Base-by-base conservation (phyloP, 805 yeast species). In the Scheffersomyces stipitis region DNA sequence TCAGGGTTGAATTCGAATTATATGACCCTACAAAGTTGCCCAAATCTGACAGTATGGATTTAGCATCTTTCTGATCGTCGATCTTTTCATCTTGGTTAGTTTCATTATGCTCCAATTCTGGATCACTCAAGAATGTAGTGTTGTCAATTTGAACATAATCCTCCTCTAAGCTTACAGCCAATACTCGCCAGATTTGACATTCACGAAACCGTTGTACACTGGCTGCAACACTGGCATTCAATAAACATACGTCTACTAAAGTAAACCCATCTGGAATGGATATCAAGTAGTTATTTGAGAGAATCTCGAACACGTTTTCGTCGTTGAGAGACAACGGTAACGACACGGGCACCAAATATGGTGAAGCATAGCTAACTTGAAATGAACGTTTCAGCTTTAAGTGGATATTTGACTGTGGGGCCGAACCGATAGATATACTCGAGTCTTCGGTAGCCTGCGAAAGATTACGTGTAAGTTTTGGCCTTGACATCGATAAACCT, bases 141-240 rank as follows among this genome's bases (percentile, higher is more conserved):
- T 18, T 30, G 20, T 18, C 31, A 15, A 8, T 7, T 3, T 30
- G 30, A 20, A 20, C 62, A 58, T 71, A 61, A 2, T 58, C 53
- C 27, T 59, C 62, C 28, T 58, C 69, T 3, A 81, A 56, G 18
- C 79, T 62, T 23, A 73, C 75, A 10, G 75, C 74, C 4, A 82
- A 58, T 3, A 80, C 69, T 41, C 71, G 59, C 89, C 89, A 83
- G 0, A 78, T 71, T 49, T 80, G 86, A 36, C 81, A 67, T 37
- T 80, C 84, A 40, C 86, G 58, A 36, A 62, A 65, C 33, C 68
- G 58, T 13, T 69, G 67, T 1, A 71, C 83, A 31, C 69, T 64
- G 0, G 72, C 72, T 0, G 85, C 85, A 6, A 78, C 63, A 13
- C 67, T 60, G 0, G 86, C 75, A 51, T 84, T 84, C 47, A 69